phyloP scores from a whole-genome alignment of 345 rosid genomes.

The Gynandropsis gynandra region DNA sequence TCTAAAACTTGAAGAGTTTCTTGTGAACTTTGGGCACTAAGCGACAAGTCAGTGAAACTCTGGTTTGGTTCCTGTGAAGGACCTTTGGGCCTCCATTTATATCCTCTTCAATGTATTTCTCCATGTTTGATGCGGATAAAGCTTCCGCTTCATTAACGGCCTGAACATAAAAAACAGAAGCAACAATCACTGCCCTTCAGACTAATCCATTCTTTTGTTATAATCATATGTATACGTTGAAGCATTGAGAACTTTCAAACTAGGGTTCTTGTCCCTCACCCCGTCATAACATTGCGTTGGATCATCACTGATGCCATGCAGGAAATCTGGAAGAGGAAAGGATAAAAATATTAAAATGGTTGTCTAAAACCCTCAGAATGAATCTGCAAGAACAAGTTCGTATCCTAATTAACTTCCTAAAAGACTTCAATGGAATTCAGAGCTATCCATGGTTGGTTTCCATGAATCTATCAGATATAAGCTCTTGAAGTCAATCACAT shows the following conservation, averaged over 20 bases:
- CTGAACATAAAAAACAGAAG: conserved; percentile 5
- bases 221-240: too few species aligned
- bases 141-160: conserved; percentile 41
- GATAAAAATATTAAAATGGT: neutral
- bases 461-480: too few species aligned
- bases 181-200: conserved; percentile 1
- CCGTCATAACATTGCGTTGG: conserved; percentile 36
- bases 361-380: neutral
- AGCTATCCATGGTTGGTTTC: too few species aligned
- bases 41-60: conserved; percentile 74
- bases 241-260: neutral
- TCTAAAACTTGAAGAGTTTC: conserved; percentile 58
- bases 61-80: conserved; percentile 38
- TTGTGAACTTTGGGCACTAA: conserved; percentile 69
- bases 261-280: conserved; percentile 31
- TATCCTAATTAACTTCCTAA: too few species aligned
- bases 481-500: too few species aligned
- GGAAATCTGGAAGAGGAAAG: conserved; percentile 44
- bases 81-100: conserved; percentile 24
- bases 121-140: conserved; percentile 13
- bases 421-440: too few species aligned
- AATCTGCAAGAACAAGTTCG: too few species aligned
- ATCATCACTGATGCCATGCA: conserved; percentile 68
- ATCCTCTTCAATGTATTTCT: conserved; percentile 21
- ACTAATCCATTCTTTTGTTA: neutral